Evolutionary conservation across 106 monocot species (phyloP), one percentile per base, ranked within the genome.

Genomic region (Allium sativum): DNA sequence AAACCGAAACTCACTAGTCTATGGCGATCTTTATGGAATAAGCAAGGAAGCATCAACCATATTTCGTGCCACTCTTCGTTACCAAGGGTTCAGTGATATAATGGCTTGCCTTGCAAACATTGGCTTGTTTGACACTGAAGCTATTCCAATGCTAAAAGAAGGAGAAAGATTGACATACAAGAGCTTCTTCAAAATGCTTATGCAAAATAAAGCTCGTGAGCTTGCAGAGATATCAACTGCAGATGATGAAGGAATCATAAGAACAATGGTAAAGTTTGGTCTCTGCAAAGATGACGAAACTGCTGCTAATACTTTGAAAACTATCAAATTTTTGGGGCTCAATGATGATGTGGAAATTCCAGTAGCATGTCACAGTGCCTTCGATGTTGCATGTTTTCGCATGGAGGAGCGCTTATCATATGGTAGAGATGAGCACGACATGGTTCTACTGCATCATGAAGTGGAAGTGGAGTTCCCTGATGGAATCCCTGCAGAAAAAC

Each of bases 361-460:
- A 16, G 52, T 18, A 47, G 18, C 66, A 31, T 98, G 98, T 67
- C 73, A 68, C 10, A 82, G 80, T 68, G 80, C 98, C 72, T 98
- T 98, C 70, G 92, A 98, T 51, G 77, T 92, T 13, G 21, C 75
- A 16, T 88, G 91, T 68, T 59, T 70, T 11, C 74, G 80, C 41
- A 98, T 98, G 98, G 85, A 98, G 74, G 72, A 88, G 60, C 80
- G 75, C 65, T 74, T 98, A 65, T 61, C 82, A 19, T 98, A 92
- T 78, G 72, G 68, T 18, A 67, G 57, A 40, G 44, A 69, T 31
- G 98, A 98, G 59, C 72, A 98, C 87, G 96, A 96, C 68, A 96
- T 96, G 96, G 96, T 96, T 52, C 77, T 96, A 9, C 63, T 96
- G 57, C 91, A 96, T 65, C 91, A 96, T 74, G 96, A 91, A 73